phyloP scores from a whole-genome alignment of 2,329 filamentous ascomycete genomes.

The Pseudogymnoascus sp. region DNA sequence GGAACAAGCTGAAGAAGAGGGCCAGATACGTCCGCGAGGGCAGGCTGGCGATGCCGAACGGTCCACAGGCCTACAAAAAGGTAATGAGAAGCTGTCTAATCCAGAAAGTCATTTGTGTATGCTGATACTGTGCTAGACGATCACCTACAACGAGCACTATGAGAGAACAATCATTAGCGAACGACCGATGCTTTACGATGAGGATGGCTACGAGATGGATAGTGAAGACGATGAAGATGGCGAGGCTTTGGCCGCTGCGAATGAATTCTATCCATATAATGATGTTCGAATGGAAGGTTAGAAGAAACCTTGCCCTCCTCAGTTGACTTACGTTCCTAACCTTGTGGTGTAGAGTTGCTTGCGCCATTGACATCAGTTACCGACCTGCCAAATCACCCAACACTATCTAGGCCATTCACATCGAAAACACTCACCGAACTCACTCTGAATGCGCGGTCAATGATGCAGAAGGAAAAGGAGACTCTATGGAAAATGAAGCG shows the following conservation, averaged over 20 bases:
- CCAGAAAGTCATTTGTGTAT: conserved; percentile 13
- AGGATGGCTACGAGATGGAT: conserved; percentile 71
- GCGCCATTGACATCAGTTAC: conserved; percentile 69
- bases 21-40: conserved; percentile 66
- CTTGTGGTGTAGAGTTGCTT: conserved; percentile 54
- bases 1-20: conserved; percentile 71
- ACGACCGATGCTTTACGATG: conserved; percentile 67
- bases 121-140: conserved; percentile 41
- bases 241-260: conserved; percentile 52
- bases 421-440: conserved; percentile 68
- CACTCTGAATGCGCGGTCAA: conserved; percentile 59
- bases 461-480: conserved; percentile 68
- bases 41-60: conserved; percentile 59
- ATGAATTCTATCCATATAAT: conserved; percentile 68
- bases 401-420: conserved; percentile 66
- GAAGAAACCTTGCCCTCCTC: conserved; percentile 26
- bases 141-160: conserved; percentile 65
- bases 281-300: conserved; percentile 65
- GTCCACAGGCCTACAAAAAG: conserved; percentile 65
- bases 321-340: conserved; percentile 17
- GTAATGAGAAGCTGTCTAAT: conserved; percentile 36
- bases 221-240: conserved; percentile 64
- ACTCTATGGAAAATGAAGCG: conserved; percentile 70
- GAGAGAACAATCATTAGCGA: conserved; percentile 65
- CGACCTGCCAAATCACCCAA: conserved; percentile 68